Evolutionary conservation across 495 filamentous ascomycete species (phyloP), one percentile per base, ranked within the genome.

Genomic region (Chaetomium cochliodes): DNA sequence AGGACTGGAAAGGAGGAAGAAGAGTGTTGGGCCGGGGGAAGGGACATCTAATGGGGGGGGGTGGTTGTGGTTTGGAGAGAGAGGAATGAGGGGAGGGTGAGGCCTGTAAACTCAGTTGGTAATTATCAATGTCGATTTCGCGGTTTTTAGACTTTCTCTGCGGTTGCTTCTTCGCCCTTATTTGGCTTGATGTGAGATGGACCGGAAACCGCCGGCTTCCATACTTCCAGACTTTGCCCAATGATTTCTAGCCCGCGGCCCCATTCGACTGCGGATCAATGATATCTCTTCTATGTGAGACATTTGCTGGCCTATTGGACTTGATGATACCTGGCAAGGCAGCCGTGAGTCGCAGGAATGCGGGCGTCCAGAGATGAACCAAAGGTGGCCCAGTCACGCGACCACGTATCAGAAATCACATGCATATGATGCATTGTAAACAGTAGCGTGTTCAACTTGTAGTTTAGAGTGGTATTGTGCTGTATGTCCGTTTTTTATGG

Each of bases 61-160:
- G 18, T 18, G 23, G 6, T 50, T 25, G 13, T n/a, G 25, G 11
- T 37, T 12, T 37, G 53, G 33, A 56, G 53, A 37, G 53, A 37
- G 20, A 20, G 30, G 39, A 37, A 28, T 23, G 53, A 33, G 37
- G 39, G 37, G 16, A 44, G 42, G 33, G 37, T 30, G 37, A 20
- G 50, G 42, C 60, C 54, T 70, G 57, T 68, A 59, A 62, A 70
- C 59, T 62, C 63, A 53, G 33, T 60, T 65, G 67, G 59, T 67
- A 71, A 64, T 69, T 59, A 64, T 65, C 37, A 61, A 68, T 60
- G 57, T 70, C 49, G 51, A 62, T 51, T 67, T 50, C 28, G 30
- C 26, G 15, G 42, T 56, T 52, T 16, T 20, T 47, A 23, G 18
- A 25, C 13, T 58, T 46, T 60, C 26, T 55, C 26, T n/a, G 3